These are phyloP conservation scores for Tilletia setariae DNA, from an alignment of 1,284 basidiomycete species.

Conservation along the genomic window DNA sequence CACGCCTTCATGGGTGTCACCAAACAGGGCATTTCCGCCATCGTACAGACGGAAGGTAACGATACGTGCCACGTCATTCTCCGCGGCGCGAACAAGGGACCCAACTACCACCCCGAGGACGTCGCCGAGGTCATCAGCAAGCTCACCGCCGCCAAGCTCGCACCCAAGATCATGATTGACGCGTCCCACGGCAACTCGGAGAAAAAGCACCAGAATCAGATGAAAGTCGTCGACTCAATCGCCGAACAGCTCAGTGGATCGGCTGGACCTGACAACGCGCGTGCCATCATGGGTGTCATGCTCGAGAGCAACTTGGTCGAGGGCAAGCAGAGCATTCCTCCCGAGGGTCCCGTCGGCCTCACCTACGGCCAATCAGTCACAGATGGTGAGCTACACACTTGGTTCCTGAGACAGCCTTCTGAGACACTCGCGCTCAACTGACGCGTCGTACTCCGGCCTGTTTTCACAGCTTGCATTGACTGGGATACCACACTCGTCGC, in stretches of 20 bases:
- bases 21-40: slow-evolving; percentile 67
- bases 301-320: slow-evolving; percentile 90
- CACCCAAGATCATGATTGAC: slow-evolving; percentile 60
- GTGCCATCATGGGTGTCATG: slow-evolving; percentile 91
- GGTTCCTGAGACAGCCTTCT: no score
- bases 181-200: slow-evolving; percentile 75
- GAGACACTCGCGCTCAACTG: no score
- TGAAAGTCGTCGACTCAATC: slow-evolving; percentile 60
- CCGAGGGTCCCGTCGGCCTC: slow-evolving; percentile 56
- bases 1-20: slow-evolving; percentile 99
- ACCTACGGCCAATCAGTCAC: slow-evolving; percentile 84
- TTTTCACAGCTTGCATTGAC: slow-evolving; percentile 67
- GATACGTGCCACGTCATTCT: slow-evolving; percentile 53
- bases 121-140: slow-evolving; percentile 32
- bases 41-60: slow-evolving; percentile 53
- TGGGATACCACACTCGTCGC: slow-evolving; percentile 74
- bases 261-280: slow-evolving; percentile 17
- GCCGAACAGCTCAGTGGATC: slow-evolving; percentile 52
- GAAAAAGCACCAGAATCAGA: slow-evolving; percentile 64
- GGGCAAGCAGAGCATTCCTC: slow-evolving; percentile 24
- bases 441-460: slow-evolving; percentile 19
- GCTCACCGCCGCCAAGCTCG: slow-evolving; percentile 35
- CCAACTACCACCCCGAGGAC: slow-evolving; percentile 47
- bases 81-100: slow-evolving; percentile 50
- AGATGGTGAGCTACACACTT: slow-evolving; percentile 59